Evolutionary conservation across 1,284 basidiomycete species (phyloP).

Genomic region (Moesziomyces sp.): DNA sequence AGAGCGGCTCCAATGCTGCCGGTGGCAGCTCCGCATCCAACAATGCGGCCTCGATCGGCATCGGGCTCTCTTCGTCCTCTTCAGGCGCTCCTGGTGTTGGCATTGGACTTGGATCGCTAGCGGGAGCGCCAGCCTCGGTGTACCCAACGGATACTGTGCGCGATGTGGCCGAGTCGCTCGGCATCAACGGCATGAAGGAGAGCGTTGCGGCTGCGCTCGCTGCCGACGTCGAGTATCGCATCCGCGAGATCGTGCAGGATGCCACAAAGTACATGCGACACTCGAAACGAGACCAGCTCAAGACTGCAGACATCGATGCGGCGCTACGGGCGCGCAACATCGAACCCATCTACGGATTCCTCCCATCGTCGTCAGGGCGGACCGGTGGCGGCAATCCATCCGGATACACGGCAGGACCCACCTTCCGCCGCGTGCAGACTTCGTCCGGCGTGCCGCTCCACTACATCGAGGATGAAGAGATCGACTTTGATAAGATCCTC

Average conservation of each 20-base stretch:
- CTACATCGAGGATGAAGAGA: conserved; percentile 95
- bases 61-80: conserved; percentile 37
- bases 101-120: conserved; percentile 34
- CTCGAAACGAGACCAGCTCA: conserved; percentile 84
- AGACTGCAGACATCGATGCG: conserved; percentile 89
- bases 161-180: conserved; percentile 89
- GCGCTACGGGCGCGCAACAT: conserved; percentile 93
- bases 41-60: conserved; percentile 29
- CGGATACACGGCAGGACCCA: conserved; percentile 49
- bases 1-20: conserved; percentile 29
- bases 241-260: conserved; percentile 95
- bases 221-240: conserved; percentile 94
- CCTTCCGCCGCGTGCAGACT: conserved; percentile 68
- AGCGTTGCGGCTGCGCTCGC: conserved; percentile 85
- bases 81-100: conserved; percentile 25
- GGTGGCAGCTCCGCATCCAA: conserved; percentile 18
- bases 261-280: conserved; percentile 97
- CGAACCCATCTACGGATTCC: conserved; percentile 72
- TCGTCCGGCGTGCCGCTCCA: conserved; percentile 73
- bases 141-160: conserved; percentile 64
- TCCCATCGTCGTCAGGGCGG: conserved; percentile 48
- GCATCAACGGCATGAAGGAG: conserved; percentile 82
- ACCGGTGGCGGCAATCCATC: conserved; percentile 25
- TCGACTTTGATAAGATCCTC: conserved; percentile 81
- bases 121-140: conserved; percentile 51